Conservation (phyloP, 75 land plant species). For the Pseudotsuga menziesii region DNA sequence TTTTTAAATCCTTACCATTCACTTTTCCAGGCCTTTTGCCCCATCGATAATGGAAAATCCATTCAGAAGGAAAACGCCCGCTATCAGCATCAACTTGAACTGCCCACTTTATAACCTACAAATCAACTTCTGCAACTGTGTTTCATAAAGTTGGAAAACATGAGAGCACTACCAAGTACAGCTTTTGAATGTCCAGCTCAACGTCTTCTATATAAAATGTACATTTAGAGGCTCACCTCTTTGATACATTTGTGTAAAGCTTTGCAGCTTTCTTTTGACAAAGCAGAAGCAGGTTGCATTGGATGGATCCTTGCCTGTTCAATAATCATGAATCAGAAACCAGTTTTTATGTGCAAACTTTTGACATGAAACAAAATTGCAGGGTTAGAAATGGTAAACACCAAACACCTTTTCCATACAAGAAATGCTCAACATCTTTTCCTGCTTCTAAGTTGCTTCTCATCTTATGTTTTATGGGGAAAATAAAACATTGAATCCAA, state of each 20-base stretch:
- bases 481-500: background rate
- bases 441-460: background rate
- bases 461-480: background rate
- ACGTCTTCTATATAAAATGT: background rate
- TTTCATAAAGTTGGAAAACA: constrained; percentile 11
- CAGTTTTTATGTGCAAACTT: background rate
- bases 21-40: constrained; percentile 82
- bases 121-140: constrained; percentile 8
- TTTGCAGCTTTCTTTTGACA: constrained; percentile 58
- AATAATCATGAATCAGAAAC: background rate
- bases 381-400: background rate
- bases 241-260: constrained; percentile 59
- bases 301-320: constrained; percentile 92
- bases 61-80: constrained; percentile 66
- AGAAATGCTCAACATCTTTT: background rate
- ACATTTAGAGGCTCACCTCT: constrained; percentile 38
- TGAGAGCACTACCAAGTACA: background rate
- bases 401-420: background rate
- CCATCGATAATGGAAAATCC: constrained; percentile 99
- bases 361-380: background rate
- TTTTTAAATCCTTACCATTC: constrained; percentile 54
- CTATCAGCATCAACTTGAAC: constrained; percentile 89
- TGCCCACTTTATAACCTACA: constrained; percentile 77
- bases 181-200: background rate
- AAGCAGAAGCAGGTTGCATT: constrained; percentile 47